Evolutionary conservation across 371 early-diverging fungal genomes (phyloP), one percentile per base, ranked within the genome.

Genomic region (Syncephalastrum monosporum): DNA sequence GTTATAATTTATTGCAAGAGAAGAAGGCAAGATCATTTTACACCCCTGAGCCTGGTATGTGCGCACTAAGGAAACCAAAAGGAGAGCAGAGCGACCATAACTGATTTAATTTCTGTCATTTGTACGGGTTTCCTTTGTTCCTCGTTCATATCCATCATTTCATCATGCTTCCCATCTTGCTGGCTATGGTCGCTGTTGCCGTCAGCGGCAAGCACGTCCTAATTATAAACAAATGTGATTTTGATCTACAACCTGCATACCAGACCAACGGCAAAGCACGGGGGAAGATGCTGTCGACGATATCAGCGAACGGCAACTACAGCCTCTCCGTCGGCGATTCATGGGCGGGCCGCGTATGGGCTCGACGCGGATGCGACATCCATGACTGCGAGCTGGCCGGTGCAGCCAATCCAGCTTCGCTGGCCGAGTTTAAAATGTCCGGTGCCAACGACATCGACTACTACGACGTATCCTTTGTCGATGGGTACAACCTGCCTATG

Each of bases 401-500:
- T 43, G 68, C 69, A 16, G 55, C 23, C 6, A 62, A 67, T 43
- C 73, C 73, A 21, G 73, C 65, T 10, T 68, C 71, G 4, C 57
- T 72, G 25, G 76, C 77, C n/a, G 77, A 73, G 47, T 76, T 76
- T 57, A 73, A 51, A 38, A 53, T 76, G 23, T 51, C 45, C 3
- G 60, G 63, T n/a, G 54, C 60, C 0, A 41, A 58, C 17, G 59
- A 68, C 19, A 59, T 66, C 5, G 73, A 76, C 47, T 76, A 63
- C 43, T 76, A 76, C 23, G 73, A 76, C 55, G 60, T 76, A 5
- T 76, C 77, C 0, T 69, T 73, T 65, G 73, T 78, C 0, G 79
- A 75, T 55, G 78, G 78, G 5, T 78, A 61, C 50, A 74, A 74
- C 50, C 33, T 78, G 17, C 64, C 71, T 1, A 61, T 78, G 47